Percentiles rank a stretch among this genome's conserved stretches.
These are phyloP conservation scores for Metschnikowia matae DNA, from an alignment of 805 yeast genomes.

Conservation along the genomic window DNA sequence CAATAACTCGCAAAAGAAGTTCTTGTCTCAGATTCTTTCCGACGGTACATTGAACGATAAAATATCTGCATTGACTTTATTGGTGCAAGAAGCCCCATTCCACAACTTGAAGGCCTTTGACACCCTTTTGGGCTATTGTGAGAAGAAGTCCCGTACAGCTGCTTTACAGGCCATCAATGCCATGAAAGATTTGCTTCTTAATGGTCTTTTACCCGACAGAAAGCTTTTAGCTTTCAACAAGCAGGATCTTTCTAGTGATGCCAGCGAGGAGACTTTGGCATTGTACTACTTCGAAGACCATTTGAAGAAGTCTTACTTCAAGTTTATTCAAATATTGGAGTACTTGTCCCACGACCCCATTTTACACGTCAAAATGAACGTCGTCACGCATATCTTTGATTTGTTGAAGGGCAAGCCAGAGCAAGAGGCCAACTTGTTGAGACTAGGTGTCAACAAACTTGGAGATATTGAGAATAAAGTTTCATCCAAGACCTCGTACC, in stretches of 20 bases:
- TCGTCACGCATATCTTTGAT: slow-evolving; percentile 73
- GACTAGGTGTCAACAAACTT: slow-evolving; percentile 86
- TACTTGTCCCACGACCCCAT: slow-evolving; percentile 85
- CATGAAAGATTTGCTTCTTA: slow-evolving; percentile 78
- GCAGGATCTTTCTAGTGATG: slow-evolving; percentile 48
- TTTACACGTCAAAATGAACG: slow-evolving; percentile 76
- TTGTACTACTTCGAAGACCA: slow-evolving; percentile 86
- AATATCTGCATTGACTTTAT: slow-evolving; percentile 86
- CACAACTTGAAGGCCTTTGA: slow-evolving; percentile 85
- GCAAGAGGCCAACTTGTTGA: slow-evolving; percentile 87
- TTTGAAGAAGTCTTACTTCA: slow-evolving; percentile 71
- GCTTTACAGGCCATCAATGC: slow-evolving; percentile 89
- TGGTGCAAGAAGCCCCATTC: slow-evolving; percentile 91
- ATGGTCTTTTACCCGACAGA: slow-evolving; percentile 82
- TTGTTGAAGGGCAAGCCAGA: slow-evolving; percentile 85
- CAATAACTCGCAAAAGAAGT: slow-evolving; percentile 77
- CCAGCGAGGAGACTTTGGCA: slow-evolving; percentile 51
- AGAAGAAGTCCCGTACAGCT: slow-evolving; percentile 89
- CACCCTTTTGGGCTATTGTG: slow-evolving; percentile 70
- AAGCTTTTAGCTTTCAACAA: slow-evolving; percentile 76
- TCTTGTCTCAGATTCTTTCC: slow-evolving; percentile 80
- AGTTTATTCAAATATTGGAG: slow-evolving; percentile 73
- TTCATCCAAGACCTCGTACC: slow-evolving; percentile 81
- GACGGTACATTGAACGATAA: slow-evolving; percentile 95
- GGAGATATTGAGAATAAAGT: slow-evolving; percentile 93